Evolutionary conservation across 768 basidiomycete species (phyloP), one percentile per base, ranked within the genome.

Genomic region (Epithele typhae): DNA sequence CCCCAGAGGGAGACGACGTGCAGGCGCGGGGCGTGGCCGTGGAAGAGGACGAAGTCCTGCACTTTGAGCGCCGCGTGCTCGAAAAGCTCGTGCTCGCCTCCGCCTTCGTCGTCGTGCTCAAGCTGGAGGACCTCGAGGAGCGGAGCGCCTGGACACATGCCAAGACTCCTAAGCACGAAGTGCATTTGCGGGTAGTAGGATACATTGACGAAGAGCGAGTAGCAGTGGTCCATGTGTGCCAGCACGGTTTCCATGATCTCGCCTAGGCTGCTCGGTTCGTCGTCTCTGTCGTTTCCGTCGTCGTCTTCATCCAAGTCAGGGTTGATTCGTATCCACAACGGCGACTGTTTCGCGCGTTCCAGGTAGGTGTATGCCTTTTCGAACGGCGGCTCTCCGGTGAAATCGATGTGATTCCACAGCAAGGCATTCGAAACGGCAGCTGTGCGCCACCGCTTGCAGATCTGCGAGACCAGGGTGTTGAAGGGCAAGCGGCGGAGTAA

Each of bases 381-480:
- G 44, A 75, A 73, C 2, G 74, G 73, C 3, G 68, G 63, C 21
- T 61, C 63, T 4, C 51, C 34, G 35, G 76, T 40, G 49, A 59
- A 77, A 3, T 61, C 54, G 33, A 85, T 65, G 24, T 48, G 61
- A 10, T 75, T 76, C 83, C 83, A 86, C 15, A 85, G 68, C 8
- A 67, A 64, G 0, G 80, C 77, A 0, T 75, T 76, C 24, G 72
- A 72, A 23, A 84, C 45, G 3, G 80, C 58, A 1, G 73, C 53
- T 27, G 63, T 64, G 39, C 82, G 77, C 82, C 82, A 84, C 46
- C 73, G 77, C 21, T 56, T 64, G 60, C 82, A 84, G 9, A 83
- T 75, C 54, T 82, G 82, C 15, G 81, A 82, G 12, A 74, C 78
- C 53, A 80, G 65, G 23, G 81, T 64, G 52, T 75, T 72, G 58